Evolutionary conservation across 169 alveolate species (phyloP).

Genomic region (Babesia bovis): DNA sequence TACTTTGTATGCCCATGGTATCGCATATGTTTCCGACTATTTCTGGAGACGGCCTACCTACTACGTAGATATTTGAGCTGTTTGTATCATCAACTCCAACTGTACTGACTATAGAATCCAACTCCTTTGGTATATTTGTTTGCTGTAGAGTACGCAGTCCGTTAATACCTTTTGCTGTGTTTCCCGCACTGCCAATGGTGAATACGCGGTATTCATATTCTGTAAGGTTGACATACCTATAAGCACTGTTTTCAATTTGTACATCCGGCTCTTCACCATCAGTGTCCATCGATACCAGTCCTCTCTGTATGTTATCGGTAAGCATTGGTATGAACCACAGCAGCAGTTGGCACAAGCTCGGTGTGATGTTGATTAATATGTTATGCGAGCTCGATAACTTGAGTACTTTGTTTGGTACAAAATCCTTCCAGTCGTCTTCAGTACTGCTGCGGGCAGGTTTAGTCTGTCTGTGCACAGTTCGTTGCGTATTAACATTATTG

Average conservation of each 20-base stretch:
- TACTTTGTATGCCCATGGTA: constrained; percentile 17
- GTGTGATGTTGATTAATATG: constrained; percentile 80
- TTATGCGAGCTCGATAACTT: constrained; percentile 73
- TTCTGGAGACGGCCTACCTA: constrained; percentile 34
- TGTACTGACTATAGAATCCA: constrained; percentile 37
- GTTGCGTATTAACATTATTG: constrained; percentile 27
- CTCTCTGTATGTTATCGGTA: constrained; percentile 49
- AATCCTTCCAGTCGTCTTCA: constrained; percentile 74
- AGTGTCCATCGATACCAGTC: constrained; percentile 34
- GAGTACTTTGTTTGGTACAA: constrained; percentile 72
- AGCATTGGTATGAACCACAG: constrained; percentile 80
- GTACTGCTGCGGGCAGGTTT: constrained; percentile 49
- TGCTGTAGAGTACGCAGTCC: constrained; percentile 32
- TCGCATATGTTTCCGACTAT: constrained; percentile 13
- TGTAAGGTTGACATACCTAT: constrained; percentile 54
- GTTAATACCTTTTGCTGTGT: constrained; percentile 19
- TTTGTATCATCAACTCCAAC: constrained; percentile 40
- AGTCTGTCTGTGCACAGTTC: constrained; percentile 17
- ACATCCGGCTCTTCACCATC: constrained; percentile 4
- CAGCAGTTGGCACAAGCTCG: constrained; percentile 79
- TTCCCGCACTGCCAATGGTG: constrained; percentile 23
- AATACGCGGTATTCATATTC: constrained; percentile 52
- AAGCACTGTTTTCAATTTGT: constrained; percentile 44
- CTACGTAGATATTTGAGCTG: constrained; percentile 33
- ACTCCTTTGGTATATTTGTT: constrained; percentile 33